phyloP scores from a whole-genome alignment of 129 eudicot species.

The Heracleum sosnowskyi region DNA sequence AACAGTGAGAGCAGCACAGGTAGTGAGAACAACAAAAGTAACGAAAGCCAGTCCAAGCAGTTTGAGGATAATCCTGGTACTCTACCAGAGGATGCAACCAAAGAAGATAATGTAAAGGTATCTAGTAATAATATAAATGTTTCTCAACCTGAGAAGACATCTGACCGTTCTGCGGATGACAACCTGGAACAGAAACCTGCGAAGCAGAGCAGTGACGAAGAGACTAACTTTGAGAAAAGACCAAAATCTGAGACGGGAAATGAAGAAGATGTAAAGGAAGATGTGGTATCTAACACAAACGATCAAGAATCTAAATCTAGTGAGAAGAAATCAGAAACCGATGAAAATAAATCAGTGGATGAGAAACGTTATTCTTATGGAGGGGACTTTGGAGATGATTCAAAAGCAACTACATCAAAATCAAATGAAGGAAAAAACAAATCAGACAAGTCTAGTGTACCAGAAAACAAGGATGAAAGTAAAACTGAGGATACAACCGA shows the following conservation, averaged over 20 bases:
- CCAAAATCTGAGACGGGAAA: constrained; percentile 17
- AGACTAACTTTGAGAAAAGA: constrained; percentile 21
- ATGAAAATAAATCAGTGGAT: constrained; percentile 4
- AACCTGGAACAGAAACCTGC: constrained; percentile 23
- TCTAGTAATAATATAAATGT: constrained; percentile 25
- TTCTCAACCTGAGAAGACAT: constrained; percentile 28
- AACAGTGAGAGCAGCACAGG: background rate
- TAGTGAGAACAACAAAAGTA: background rate
- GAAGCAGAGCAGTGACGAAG: constrained; percentile 15
- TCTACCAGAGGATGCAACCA: constrained; percentile 91
- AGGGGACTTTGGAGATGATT: constrained; percentile 22
- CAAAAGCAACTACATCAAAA: constrained; percentile 11
- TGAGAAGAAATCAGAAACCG: background rate
- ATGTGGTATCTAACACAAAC: constrained; percentile 24
- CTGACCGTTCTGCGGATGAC: constrained; percentile 25
- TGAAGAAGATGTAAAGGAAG: constrained; percentile 19
- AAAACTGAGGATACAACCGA: constrained; percentile 3
- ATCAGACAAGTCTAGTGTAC: constrained; percentile 9
- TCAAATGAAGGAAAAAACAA: constrained; percentile 23
- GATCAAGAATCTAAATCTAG: constrained; percentile 12
- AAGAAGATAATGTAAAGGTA: constrained; percentile 39
- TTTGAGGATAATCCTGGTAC: constrained; percentile 89
- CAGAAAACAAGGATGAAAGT: background rate
- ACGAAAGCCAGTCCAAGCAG: constrained; percentile 46
- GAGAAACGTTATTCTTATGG: constrained; percentile 10